A percentile compares a stretch with the other conserved stretches of the same genome.
Conservation (phyloP, 23 red algal species). For the Gracilaria gracilis region DNA sequence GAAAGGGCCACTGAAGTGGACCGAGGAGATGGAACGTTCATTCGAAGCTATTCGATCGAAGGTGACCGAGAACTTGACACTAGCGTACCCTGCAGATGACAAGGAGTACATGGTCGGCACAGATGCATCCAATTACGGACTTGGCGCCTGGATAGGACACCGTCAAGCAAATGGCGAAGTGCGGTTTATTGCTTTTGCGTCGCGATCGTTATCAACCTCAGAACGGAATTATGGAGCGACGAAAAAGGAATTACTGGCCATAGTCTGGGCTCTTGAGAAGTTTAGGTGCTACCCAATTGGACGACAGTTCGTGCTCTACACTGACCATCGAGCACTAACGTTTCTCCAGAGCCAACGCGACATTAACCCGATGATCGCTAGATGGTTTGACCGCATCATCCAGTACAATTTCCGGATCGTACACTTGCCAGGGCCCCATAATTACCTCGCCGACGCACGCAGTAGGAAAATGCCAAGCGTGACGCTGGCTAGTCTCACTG, state of each 20-base stretch:
- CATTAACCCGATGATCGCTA: not conserved
- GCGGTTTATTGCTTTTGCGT: not conserved
- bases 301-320: not conserved
- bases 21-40: no score
- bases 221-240: conserved; percentile 14
- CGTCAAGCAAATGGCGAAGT: not conserved
- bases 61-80: no score
- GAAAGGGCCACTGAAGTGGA: no score
- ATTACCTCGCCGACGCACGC: not conserved
- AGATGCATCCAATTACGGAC: no score
- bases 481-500: no score
- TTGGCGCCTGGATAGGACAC: not conserved
- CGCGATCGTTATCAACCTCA: not conserved
- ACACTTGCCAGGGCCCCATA: conserved; percentile 11
- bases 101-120: no score
- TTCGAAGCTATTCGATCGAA: no score
- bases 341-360: not conserved
- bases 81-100: no score
- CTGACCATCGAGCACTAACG: not conserved
- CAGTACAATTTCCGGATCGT: not conserved
- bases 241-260: conserved; percentile 10
- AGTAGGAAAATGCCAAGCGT: not conserved
- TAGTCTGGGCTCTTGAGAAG: not conserved
- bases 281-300: not conserved
- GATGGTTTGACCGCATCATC: not conserved